phyloP scores from a whole-genome alignment of 1,139 yeast species.

The Pichia inconspicua region DNA sequence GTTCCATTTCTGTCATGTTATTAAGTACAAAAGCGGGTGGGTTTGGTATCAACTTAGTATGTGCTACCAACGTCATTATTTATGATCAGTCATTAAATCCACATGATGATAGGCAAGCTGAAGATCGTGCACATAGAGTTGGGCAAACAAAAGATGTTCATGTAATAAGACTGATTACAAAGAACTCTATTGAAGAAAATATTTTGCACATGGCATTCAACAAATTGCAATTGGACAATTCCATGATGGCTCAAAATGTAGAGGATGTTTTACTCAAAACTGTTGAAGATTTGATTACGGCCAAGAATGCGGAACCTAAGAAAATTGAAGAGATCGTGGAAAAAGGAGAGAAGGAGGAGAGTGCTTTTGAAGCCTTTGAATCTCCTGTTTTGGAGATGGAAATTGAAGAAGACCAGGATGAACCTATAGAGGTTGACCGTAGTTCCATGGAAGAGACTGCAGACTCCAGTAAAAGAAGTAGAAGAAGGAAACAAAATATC shows the following conservation, averaged over 20 bases:
- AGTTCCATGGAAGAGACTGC: slow-evolving; percentile 4
- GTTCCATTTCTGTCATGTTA: slow-evolving; percentile 74
- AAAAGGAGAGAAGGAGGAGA: background rate
- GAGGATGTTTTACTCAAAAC: slow-evolving; percentile 49
- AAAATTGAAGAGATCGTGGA: background rate
- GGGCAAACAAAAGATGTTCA: slow-evolving; percentile 97
- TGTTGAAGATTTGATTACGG: slow-evolving; percentile 43
- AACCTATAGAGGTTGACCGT: background rate
- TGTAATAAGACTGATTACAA: slow-evolving; percentile 79
- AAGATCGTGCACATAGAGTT: slow-evolving; percentile 93
- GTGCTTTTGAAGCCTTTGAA: slow-evolving; percentile 13
- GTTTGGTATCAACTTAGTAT: slow-evolving; percentile 91
- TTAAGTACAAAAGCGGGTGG: slow-evolving; percentile 97
- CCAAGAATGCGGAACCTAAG: background rate
- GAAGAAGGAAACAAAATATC: slow-evolving; percentile 3
- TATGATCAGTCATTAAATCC: slow-evolving; percentile 95
- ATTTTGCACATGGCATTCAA: slow-evolving; percentile 82
- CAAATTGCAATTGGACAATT: slow-evolving; percentile 77
- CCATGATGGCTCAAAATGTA: slow-evolving; percentile 45
- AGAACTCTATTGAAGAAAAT: slow-evolving; percentile 79
- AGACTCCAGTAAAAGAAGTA: background rate
- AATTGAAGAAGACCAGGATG: slow-evolving; percentile 2
- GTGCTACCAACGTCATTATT: slow-evolving; percentile 87
- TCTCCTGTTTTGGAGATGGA: slow-evolving; percentile 8
- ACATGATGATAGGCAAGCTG: slow-evolving; percentile 97